Evolutionary conservation across 495 filamentous ascomycete species (phyloP).

Genomic region (Xylaria curta): DNA sequence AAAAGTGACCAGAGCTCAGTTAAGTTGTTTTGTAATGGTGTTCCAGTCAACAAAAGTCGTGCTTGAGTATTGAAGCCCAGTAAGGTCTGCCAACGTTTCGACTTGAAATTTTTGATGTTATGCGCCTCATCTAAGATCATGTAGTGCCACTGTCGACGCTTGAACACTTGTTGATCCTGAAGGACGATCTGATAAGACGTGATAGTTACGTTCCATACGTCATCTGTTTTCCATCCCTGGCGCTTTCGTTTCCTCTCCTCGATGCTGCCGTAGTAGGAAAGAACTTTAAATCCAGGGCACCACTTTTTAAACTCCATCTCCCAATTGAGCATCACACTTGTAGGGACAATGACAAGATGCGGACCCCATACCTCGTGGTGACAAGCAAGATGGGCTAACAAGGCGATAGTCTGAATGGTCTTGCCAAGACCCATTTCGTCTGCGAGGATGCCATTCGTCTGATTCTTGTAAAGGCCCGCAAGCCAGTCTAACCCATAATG

Average conservation of each 20-base stretch:
- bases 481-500: constrained; percentile 98
- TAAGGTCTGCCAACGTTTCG: constrained; percentile 93
- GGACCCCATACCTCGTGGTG: constrained; percentile 94
- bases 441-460: constrained; percentile 96
- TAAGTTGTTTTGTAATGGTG: constrained; percentile 95
- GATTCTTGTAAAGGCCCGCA: constrained; percentile 85
- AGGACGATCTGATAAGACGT: constrained; percentile 97
- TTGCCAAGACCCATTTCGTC: constrained; percentile 99
- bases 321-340: constrained; percentile 99
- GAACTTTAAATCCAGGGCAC: constrained; percentile 97
- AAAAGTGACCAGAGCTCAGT: constrained; percentile 97
- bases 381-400: constrained; percentile 92
- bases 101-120: constrained; percentile 99
- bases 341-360: constrained; percentile 95
- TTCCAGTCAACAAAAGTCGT: constrained; percentile 89
- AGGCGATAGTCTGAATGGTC: constrained; percentile 96
- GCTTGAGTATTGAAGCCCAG: constrained; percentile 89
- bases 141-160: constrained; percentile 94
- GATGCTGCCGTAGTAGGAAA: constrained; percentile 93
- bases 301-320: constrained; percentile 99
- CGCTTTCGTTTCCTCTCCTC: constrained; percentile 92
- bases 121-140: constrained; percentile 99
- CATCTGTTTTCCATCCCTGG: constrained; percentile 86
- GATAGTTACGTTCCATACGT: constrained; percentile 94
- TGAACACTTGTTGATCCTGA: constrained; percentile 91